Evolutionary conservation across 768 basidiomycete genomes (phyloP).

Genomic region (Mycena venus): DNA sequence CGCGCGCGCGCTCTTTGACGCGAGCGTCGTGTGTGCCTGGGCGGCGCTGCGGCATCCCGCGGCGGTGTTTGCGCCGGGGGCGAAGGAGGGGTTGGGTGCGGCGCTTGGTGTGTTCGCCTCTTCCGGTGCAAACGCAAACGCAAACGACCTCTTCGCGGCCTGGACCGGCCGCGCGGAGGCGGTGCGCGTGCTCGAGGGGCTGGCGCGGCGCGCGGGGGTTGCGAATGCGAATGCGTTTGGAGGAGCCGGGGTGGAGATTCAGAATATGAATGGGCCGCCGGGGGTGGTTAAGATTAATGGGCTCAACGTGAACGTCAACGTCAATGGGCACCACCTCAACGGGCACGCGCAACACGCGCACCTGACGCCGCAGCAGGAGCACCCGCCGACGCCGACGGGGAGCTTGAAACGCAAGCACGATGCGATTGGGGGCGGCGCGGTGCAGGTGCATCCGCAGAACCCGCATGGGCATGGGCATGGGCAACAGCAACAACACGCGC

Average conservation of each 20-base stretch:
- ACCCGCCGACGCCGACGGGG: neutral
- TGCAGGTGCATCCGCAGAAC: neutral
- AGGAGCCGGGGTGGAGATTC: neutral
- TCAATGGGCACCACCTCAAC: neutral
- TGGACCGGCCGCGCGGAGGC: constrained; percentile 27
- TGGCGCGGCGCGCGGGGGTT: constrained; percentile 41
- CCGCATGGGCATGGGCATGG: neutral
- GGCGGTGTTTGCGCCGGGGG: constrained; percentile 61
- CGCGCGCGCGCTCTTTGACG: constrained; percentile 73
- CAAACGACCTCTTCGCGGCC: neutral
- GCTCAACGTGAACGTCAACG: neutral
- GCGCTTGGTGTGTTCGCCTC: constrained; percentile 15
- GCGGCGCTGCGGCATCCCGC: constrained; percentile 67
- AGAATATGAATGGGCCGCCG: neutral
- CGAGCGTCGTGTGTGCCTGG: constrained; percentile 75
- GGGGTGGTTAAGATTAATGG: neutral
- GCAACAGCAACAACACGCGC: neutral
- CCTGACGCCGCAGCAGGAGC: constrained; percentile 12
- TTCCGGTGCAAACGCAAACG: neutral
- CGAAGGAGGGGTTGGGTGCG: constrained; percentile 51
- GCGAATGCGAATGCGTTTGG: neutral
- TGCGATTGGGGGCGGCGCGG: constrained; percentile 26
- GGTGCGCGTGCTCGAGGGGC: constrained; percentile 37
- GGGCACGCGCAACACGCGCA: neutral
- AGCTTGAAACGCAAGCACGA: constrained; percentile 48